Base-by-base conservation (phyloP, 2,329 filamentous ascomycete species). In the Dendrostoma leiphaemia region DNA sequence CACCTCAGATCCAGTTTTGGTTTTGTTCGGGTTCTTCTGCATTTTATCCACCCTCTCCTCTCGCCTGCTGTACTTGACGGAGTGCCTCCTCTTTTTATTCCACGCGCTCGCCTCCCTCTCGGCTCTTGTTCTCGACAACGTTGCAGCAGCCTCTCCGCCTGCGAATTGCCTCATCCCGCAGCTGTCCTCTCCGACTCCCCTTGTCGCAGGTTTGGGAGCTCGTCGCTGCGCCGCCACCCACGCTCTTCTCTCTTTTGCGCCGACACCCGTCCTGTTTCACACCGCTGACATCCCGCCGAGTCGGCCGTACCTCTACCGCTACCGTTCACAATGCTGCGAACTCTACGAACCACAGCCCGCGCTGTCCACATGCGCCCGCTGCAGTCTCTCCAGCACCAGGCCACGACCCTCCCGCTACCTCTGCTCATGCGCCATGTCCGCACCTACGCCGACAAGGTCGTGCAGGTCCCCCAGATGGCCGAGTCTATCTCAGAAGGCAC, bases 401-500 rank as follows among this genome's bases (percentile, higher is more conserved):
- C 56, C 34, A 49, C 40, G 31, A 52, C 49, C 9, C 52, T 58
- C 5, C 69, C 75, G 65, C 73, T 82, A 48, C 77, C 79, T 9
- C 60, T 74, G 31, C 75, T 82, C 67, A 76, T 82, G 68, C 69
- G 75, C 66, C 82, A 84, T 65, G 76, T 83, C 50, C 81, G 83
- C 62, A 79, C 65, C 61, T 86, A 86, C 67, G 92, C 92, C 70
- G 91, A 96, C 68, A 87, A 84, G 63, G 76, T 93, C 60, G 85
- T 99, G 72, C 93, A 97, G 76, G 94, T 97, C 62, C 94, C 94
- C 31, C 84, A 94, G 70, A 97, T 99, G 94, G 94, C 94, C 60
- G 94, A 99, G 74, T 97, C 94, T 47, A 97, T 99, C 71, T 95
- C 91, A 41, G 94, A 99, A 74, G 94, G 94, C 58, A 99, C 94